Percentiles rank a stretch among this genome's conserved stretches.
Evolutionary conservation across 768 basidiomycete species (phyloP).

Genomic region (Tylopilus rubrobrunneus): DNA sequence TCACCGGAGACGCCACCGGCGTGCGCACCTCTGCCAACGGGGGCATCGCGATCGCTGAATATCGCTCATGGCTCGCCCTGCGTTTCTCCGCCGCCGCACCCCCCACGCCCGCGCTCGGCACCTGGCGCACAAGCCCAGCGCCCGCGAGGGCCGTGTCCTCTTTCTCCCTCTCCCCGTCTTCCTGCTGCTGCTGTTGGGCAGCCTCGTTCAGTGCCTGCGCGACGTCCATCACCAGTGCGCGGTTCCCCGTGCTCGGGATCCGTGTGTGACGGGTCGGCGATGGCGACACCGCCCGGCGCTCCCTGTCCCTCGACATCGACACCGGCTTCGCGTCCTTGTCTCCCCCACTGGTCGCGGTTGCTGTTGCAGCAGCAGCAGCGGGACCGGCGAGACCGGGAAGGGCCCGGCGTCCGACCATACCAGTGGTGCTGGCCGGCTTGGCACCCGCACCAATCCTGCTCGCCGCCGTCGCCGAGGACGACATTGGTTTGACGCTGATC

Average conservation of each 20-base stretch:
- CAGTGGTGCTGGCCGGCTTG: constrained; percentile 17
- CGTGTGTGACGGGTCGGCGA: constrained; percentile 46
- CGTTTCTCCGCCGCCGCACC: constrained; percentile 49
- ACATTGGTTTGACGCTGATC: constrained; percentile 30
- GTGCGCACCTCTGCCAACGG: constrained; percentile 67
- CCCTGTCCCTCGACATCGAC: constrained; percentile 16
- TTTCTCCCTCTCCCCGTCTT: background rate
- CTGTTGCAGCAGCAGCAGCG: background rate
- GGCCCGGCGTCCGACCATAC: constrained; percentile 37
- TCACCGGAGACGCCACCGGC: constrained; percentile 50
- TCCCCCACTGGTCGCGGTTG: background rate
- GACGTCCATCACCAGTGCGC: constrained; percentile 77
- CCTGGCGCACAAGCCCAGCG: background rate
- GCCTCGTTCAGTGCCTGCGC: constrained; percentile 55
- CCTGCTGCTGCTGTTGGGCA: constrained; percentile 13
- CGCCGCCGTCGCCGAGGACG: background rate
- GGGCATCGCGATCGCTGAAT: constrained; percentile 59
- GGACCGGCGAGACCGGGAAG: constrained; percentile 39
- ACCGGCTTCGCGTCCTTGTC: constrained; percentile 7
- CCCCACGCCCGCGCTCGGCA: constrained; percentile 18
- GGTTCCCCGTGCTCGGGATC: constrained; percentile 64
- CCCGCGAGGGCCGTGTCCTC: background rate
- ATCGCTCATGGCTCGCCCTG: constrained; percentile 65
- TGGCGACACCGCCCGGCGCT: constrained; percentile 11
- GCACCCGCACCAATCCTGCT: constrained; percentile 5